These are phyloP conservation scores for Trichoderma gamsii DNA, from an alignment of 495 filamentous ascomycete genomes.

Conservation along the genomic window DNA sequence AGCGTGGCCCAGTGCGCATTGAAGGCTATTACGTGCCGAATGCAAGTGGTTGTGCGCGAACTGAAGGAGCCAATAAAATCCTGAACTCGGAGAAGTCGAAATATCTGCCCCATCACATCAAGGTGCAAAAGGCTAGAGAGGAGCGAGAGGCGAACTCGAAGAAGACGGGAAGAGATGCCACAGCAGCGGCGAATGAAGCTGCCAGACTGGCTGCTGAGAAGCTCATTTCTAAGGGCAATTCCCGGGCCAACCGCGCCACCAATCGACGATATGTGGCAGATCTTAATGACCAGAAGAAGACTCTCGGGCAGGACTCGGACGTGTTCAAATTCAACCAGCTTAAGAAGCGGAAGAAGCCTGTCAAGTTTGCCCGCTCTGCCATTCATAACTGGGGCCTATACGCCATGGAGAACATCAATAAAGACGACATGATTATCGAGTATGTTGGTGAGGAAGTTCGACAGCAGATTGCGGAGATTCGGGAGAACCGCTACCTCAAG, in stretches of 20 bases:
- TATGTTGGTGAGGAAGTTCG: constrained; percentile 97
- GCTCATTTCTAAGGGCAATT: constrained; percentile 66
- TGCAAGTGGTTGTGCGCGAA: constrained; percentile 73
- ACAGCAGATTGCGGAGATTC: constrained; percentile 91
- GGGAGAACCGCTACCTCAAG: constrained; percentile 85
- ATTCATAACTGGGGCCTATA: constrained; percentile 99
- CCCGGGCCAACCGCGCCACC: constrained; percentile 86
- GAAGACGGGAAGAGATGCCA: constrained; percentile 59
- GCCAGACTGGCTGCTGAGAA: constrained; percentile 74
- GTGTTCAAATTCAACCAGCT: constrained; percentile 96
- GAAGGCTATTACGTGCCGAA: constrained; percentile 91
- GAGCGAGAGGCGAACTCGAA: constrained; percentile 77
- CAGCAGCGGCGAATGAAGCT: constrained; percentile 59
- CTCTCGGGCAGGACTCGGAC: constrained; percentile 76
- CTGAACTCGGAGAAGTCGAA: constrained; percentile 95
- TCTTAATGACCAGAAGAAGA: constrained; percentile 88
- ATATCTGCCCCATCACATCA: constrained; percentile 95
- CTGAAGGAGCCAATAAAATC: constrained; percentile 90
- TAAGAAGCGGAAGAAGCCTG: constrained; percentile 98
- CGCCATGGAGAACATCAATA: constrained; percentile 92
- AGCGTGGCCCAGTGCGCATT: constrained; percentile 50
- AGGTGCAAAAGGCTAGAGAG: constrained; percentile 82
- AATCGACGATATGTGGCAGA: constrained; percentile 91
- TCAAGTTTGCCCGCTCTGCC: constrained; percentile 93
- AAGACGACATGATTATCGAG: constrained; percentile 99